phyloP scores from a whole-genome alignment of 805 yeast species.

The Yamadazyma ubonensis region DNA sequence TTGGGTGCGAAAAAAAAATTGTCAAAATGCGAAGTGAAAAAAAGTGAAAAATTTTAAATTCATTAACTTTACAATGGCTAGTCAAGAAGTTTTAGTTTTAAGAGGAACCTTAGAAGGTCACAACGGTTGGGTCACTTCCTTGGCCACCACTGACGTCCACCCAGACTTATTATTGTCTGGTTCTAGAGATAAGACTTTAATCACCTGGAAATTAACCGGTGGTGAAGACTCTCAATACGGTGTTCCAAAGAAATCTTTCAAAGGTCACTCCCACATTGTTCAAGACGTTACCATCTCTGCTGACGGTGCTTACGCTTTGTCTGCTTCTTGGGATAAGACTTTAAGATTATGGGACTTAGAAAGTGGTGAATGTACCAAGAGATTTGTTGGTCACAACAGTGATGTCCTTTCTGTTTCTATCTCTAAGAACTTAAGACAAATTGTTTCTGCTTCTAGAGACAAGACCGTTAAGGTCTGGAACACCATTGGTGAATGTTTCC shows the following conservation, averaged over 20 bases:
- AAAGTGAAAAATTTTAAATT: constrained; percentile 17
- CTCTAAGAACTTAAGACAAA: constrained; percentile 94
- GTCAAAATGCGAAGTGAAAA: not conserved
- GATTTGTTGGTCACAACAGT: constrained; percentile 97
- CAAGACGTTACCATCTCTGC: constrained; percentile 97
- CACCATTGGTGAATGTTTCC: constrained; percentile 95
- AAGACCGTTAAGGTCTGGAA: constrained; percentile 99
- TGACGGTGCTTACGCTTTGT: constrained; percentile 96
- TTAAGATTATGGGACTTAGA: constrained; percentile 97
- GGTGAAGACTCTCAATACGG: constrained; percentile 93
- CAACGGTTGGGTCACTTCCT: constrained; percentile 91
- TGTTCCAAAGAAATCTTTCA: constrained; percentile 95
- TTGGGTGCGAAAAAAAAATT: constrained; percentile 7
- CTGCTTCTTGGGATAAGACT: constrained; percentile 99
- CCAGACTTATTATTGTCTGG: constrained; percentile 98
- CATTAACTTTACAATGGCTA: constrained; percentile 51
- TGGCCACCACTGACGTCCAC: constrained; percentile 96
- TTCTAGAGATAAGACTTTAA: constrained; percentile 97
- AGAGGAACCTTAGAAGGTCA: constrained; percentile 98
- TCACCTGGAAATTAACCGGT: constrained; percentile 95
- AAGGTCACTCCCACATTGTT: constrained; percentile 99
- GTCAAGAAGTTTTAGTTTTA: constrained; percentile 95
- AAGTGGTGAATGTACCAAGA: constrained; percentile 88
- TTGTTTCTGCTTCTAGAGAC: constrained; percentile 98
- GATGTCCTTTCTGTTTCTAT: constrained; percentile 97